A percentile compares a stretch with the other conserved stretches of the same genome.
phyloP scores from a whole-genome alignment of 1,284 basidiomycete species.

The Trichosporon sp. region DNA sequence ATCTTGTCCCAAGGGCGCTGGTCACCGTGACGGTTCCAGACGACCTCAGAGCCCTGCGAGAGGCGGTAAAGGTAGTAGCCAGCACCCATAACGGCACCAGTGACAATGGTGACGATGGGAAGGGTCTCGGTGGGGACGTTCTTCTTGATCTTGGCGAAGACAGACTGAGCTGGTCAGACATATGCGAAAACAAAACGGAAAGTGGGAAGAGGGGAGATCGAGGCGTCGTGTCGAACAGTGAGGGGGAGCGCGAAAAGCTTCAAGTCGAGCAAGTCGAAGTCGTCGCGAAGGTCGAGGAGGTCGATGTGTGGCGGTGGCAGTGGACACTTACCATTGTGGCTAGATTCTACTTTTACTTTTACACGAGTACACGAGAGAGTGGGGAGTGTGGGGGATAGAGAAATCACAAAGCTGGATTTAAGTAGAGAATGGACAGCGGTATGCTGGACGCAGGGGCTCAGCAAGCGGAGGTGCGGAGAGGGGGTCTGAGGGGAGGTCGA shows the following conservation, averaged over 20 bases:
- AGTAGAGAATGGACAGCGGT: neutral
- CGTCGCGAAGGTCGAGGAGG: neutral
- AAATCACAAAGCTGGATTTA: conserved; percentile 10
- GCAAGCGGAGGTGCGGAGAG: neutral
- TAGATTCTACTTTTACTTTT: conserved; percentile 20
- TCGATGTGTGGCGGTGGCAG: neutral
- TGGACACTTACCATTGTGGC: conserved; percentile 13
- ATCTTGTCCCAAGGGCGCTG: conserved; percentile 55
- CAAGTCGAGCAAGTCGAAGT: neutral
- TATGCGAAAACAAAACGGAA: neutral
- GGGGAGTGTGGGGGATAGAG: conserved; percentile 16
- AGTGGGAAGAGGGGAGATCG: neutral
- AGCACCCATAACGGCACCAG: conserved; percentile 48
- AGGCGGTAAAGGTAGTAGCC: conserved; percentile 51
- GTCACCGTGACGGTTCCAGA: conserved; percentile 53
- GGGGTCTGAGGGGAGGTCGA: neutral
- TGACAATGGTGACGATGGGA: conserved; percentile 41
- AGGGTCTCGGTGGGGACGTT: conserved; percentile 17
- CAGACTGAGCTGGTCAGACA: conserved; percentile 13
- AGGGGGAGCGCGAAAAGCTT: neutral
- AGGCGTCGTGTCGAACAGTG: neutral
- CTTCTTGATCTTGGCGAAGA: conserved; percentile 14
- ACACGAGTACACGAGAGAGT: conserved; percentile 14
- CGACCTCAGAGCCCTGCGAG: conserved; percentile 53
- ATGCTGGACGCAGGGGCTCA: conserved; percentile 10